phyloP scores from a whole-genome alignment of 2,329 filamentous ascomycete species.

The Akanthomyces lecanii region DNA sequence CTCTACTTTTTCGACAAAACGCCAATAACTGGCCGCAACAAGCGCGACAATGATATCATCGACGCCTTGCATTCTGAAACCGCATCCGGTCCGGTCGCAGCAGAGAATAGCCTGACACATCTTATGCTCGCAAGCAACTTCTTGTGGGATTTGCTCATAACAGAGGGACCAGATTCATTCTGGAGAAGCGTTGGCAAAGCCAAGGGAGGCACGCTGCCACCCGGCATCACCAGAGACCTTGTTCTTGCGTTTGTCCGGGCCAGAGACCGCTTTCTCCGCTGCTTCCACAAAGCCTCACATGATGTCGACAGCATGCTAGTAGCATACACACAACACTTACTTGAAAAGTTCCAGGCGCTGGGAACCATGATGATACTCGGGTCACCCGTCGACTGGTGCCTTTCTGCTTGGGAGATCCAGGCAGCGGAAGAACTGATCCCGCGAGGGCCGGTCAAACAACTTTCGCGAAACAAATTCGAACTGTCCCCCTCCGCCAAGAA shows the following conservation, averaged over 20 bases:
- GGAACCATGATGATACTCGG: neutral
- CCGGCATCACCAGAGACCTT: neutral
- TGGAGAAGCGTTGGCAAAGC: neutral
- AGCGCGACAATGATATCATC: constrained; percentile 6
- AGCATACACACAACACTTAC: constrained; percentile 15
- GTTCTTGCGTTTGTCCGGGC: constrained; percentile 18
- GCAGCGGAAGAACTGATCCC: neutral
- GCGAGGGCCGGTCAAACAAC: constrained; percentile 9
- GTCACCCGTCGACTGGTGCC: neutral
- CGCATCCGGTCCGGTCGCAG: neutral
- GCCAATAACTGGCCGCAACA: neutral
- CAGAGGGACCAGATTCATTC: neutral
- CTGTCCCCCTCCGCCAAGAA: constrained; percentile 5
- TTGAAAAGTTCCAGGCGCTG: constrained; percentile 8
- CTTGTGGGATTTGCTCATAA: neutral
- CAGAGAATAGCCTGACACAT: neutral
- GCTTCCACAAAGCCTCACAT: constrained; percentile 5
- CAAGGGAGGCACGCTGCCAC: neutral
- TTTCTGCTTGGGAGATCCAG: neutral
- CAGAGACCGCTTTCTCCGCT: constrained; percentile 17
- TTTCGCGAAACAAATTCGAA: constrained; percentile 10
- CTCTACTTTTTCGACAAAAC: neutral
- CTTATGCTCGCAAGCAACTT: constrained; percentile 12
- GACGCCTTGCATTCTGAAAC: neutral
- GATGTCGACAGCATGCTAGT: constrained; percentile 6